Evolutionary conservation across 2,329 filamentous ascomycete genomes (phyloP).

Genomic region (Pezicula carpinea): DNA sequence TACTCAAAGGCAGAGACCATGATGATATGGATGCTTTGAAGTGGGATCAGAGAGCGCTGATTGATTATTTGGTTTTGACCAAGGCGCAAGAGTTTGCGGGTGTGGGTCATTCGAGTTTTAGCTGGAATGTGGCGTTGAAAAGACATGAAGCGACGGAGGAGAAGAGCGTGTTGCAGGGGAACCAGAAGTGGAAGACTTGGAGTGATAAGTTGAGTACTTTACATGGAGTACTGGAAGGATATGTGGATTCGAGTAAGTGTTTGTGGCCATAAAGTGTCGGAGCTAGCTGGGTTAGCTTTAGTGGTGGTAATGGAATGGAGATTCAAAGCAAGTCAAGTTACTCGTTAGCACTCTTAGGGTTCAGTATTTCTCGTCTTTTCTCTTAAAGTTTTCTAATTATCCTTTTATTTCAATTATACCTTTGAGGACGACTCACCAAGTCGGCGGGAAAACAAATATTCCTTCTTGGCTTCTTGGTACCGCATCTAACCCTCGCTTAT

Average conservation of each 20-base stretch:
- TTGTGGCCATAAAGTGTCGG: constrained; percentile 13
- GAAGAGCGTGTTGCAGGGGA: constrained; percentile 1
- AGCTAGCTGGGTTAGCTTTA: constrained; percentile 1
- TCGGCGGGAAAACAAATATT: too few relatives aligned
- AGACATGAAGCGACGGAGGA: constrained; percentile 15
- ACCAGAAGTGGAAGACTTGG: constrained; percentile 8
- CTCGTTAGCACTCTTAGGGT: too few relatives aligned
- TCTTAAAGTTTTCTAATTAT: too few relatives aligned
- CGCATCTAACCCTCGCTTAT: too few relatives aligned
- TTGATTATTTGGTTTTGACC: constrained; percentile 46
- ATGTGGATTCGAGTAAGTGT: constrained; percentile 16
- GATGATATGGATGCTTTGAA: constrained; percentile 31
- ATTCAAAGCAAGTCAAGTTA: too few relatives aligned
- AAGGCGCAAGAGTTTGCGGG: constrained; percentile 39
- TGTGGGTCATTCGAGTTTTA: constrained; percentile 39
- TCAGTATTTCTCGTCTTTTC: too few relatives aligned
- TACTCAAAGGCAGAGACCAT: constrained; percentile 33
- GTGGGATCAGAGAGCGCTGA: constrained; percentile 44
- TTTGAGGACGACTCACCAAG: too few relatives aligned
- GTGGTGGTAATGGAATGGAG: not conserved
- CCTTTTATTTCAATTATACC: too few relatives aligned
- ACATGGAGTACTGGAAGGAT: constrained; percentile 17
- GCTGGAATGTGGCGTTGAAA: constrained; percentile 39
- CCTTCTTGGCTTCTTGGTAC: too few relatives aligned
- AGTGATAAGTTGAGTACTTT: constrained; percentile 18